Percentiles rank a stretch among this genome's conserved stretches.
Evolutionary conservation across 192 early-diverging fungal genomes (phyloP).

Genomic region (Backusella circina): DNA sequence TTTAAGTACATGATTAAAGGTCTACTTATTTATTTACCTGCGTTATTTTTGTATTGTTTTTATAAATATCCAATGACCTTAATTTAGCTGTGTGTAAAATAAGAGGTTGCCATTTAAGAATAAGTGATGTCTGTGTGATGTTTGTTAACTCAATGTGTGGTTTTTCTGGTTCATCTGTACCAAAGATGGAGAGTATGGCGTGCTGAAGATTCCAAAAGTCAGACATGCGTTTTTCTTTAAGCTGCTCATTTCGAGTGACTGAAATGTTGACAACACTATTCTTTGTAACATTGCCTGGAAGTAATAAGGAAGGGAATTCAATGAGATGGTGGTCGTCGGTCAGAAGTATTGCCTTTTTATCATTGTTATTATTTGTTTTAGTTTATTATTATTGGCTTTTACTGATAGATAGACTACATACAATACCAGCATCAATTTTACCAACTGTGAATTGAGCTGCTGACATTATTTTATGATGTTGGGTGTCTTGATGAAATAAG

Average conservation of each 20-base stretch:
- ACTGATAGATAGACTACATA: constrained; percentile 14
- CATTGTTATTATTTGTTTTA: not conserved
- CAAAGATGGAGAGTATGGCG: constrained; percentile 76
- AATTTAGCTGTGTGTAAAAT: constrained; percentile 79
- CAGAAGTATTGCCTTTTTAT: constrained; percentile 71
- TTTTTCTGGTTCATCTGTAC: constrained; percentile 68
- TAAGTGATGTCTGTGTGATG: constrained; percentile 81
- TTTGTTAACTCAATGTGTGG: constrained; percentile 75
- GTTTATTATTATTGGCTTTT: not conserved
- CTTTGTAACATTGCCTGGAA: constrained; percentile 88
- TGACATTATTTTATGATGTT: constrained; percentile 16
- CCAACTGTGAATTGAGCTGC: constrained; percentile 83
- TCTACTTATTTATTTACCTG: constrained; percentile 44
- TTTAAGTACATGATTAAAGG: not conserved
- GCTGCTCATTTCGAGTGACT: constrained; percentile 84
- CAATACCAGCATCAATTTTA: constrained; percentile 93
- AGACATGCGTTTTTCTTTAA: constrained; percentile 75
- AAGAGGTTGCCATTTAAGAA: constrained; percentile 89
- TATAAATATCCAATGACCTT: constrained; percentile 86
- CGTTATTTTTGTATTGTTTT: constrained; percentile 76
- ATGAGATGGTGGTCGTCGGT: constrained; percentile 98
- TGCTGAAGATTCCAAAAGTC: constrained; percentile 89
- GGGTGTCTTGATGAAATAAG: no score
- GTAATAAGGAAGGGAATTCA: constrained; percentile 94
- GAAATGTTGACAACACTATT: constrained; percentile 96